Percentiles rank a stretch among this genome's conserved stretches.
phyloP scores from a whole-genome alignment of 2,329 filamentous ascomycete genomes.

The Lojkania enalia region DNA sequence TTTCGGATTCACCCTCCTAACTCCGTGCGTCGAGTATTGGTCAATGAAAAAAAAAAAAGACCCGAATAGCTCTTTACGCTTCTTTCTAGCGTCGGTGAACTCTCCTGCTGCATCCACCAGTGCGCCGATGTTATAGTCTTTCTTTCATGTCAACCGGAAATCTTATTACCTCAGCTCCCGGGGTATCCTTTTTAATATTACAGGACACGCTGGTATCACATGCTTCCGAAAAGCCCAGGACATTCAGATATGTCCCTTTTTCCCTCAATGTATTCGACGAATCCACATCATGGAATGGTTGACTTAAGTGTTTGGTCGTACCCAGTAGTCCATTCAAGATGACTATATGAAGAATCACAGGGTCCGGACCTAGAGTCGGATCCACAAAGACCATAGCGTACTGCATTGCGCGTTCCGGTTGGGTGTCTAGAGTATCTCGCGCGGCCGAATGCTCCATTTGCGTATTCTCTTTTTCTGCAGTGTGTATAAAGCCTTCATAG shows the following conservation, averaged over 20 bases:
- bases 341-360: conserved; percentile 8
- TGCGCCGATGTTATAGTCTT: conserved; percentile 13
- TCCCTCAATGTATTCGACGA: neutral
- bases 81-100: conserved; percentile 4
- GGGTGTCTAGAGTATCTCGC: conserved; percentile 2
- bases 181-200: conserved; percentile 4
- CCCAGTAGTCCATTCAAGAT: conserved; percentile 5
- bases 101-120: conserved; percentile 5
- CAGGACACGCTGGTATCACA: conserved; percentile 6
- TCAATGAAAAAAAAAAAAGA: conserved; percentile 18
- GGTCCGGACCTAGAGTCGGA: neutral
- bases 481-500: conserved; percentile 24
- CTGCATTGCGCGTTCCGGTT: conserved; percentile 4
- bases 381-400: conserved; percentile 6
- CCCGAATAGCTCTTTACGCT: neutral
- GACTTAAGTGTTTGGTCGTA: neutral
- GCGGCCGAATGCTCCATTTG: conserved; percentile 9
- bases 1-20: neutral
- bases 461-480: conserved; percentile 9
- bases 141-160: conserved; percentile 11
- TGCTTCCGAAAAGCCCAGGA: conserved; percentile 4
- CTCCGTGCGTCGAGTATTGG: conserved; percentile 6
- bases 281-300: conserved; percentile 6
- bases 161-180: conserved; percentile 4
- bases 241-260: conserved; percentile 13